A percentile compares a stretch with the other conserved stretches of the same genome.
Evolutionary conservation across 2,329 filamentous ascomycete species (phyloP).

Genomic region (Allantophomopsis lycopodina): DNA sequence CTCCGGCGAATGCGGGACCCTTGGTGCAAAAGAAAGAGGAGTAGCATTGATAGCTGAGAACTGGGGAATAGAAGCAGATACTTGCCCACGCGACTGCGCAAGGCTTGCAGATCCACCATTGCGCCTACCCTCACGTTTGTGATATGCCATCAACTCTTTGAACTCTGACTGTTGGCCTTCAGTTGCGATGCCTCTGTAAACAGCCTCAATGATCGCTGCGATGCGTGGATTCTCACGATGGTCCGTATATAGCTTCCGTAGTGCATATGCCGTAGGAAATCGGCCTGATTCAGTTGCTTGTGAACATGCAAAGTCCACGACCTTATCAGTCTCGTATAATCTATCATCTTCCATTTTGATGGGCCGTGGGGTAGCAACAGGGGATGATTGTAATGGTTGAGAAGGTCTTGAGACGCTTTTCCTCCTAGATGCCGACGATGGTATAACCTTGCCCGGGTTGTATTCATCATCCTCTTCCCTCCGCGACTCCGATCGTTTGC

Average conservation of each 20-base stretch:
- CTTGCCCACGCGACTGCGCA: background rate
- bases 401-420: slow-evolving; percentile 6
- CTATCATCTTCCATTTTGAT: slow-evolving; percentile 3
- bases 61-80: background rate
- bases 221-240: slow-evolving; percentile 34
- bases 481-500: slow-evolving; percentile 6
- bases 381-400: background rate
- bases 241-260: slow-evolving; percentile 46
- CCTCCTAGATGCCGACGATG: slow-evolving; percentile 6
- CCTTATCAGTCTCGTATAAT: slow-evolving; percentile 25
- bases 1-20: background rate
- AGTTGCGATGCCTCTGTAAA: slow-evolving; percentile 43
- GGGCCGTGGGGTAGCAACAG: background rate
- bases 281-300: slow-evolving; percentile 40
- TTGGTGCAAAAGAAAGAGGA: background rate
- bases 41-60: background rate
- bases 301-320: slow-evolving; percentile 43
- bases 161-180: slow-evolving; percentile 36
- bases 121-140: slow-evolving; percentile 43
- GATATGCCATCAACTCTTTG: slow-evolving; percentile 31
- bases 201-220: slow-evolving; percentile 40
- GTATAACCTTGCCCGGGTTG: slow-evolving; percentile 5
- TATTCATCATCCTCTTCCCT: slow-evolving; percentile 5
- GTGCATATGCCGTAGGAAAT: slow-evolving; percentile 48
- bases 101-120: slow-evolving; percentile 17